Evolutionary conservation across 768 basidiomycete genomes (phyloP), one percentile per base, ranked within the genome.

Genomic region (Gelatoporia subvermispora): DNA sequence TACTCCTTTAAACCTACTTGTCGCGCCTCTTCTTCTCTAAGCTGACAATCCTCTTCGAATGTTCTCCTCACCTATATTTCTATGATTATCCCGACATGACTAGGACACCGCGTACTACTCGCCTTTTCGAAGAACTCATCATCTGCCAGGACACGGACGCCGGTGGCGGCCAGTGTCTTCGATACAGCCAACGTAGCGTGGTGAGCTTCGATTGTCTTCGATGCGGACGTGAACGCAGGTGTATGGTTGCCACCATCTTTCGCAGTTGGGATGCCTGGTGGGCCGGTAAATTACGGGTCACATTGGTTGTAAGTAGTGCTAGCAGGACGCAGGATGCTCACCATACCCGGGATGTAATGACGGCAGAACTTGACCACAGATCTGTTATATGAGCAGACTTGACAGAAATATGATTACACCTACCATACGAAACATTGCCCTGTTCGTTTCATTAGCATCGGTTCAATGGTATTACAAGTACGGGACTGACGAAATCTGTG

Each of bases 381-480:
- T 13, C 22, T 5, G 21, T 11, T 15, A 31, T n/a, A n/a, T n/a
- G n/a, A 31, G 28, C 13, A 31, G 28, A 31, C 7, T 31, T 31
- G 7, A 31, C 5, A 31, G 28, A 7, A 13, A 15, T 35, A 47
- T 20, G 22, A 11, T 11, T 40, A 25, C 35, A 8, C 64, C 42
- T 61, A 88, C 88, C 78, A 54, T 91, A 87, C 3, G 81, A 83
- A 21, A 91, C 71, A 60, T 89, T 88, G 21, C 85, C 85, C 85
- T 87, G 43, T 18, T 5, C 4, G 39, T 16, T 43, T 44, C 10
- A 42, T 43, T 13, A 40, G 13, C 35, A 1, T 3, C 10, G 23
- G 0, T 18, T 20, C 11, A 47, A 11, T 38, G 25, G 18, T 8
- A 24, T 42, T n/a, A 35, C 31, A 23, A 31, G 31, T 39, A 7